These are phyloP conservation scores for Amborella trichopoda DNA, from an alignment of 164 flowering plant species.

Conservation along the genomic window DNA sequence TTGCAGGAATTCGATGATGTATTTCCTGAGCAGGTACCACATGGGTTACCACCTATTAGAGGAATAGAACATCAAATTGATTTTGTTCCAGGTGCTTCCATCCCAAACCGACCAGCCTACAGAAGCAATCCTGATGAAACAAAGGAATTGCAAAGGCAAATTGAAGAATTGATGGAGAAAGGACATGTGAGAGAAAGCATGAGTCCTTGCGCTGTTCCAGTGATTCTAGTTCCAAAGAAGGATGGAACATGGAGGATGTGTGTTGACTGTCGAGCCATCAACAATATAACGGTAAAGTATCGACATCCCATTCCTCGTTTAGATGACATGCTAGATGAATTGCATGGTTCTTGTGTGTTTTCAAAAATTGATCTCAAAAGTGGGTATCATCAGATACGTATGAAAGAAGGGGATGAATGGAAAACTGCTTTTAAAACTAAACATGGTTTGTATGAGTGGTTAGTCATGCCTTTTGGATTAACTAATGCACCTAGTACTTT, in stretches of 20 bases:
- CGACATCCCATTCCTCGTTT: background rate
- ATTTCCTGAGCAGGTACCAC: background rate
- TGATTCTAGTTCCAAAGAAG: background rate
- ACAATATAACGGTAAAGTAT: slow-evolving; percentile 3
- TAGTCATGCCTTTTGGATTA: too few species aligned
- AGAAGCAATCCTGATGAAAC: slow-evolving; percentile 2
- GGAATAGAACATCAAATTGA: slow-evolving; percentile 1
- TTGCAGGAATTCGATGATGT: background rate
- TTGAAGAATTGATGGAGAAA: background rate
- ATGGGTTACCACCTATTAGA: slow-evolving; percentile 3
- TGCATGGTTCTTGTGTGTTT: background rate
- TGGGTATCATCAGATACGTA: too few species aligned
- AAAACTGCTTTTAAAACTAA: slow-evolving; percentile 1
- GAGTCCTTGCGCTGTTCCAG: slow-evolving; percentile 1
- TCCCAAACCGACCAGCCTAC: slow-evolving; percentile 3
- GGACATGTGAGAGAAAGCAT: slow-evolving; percentile 6
- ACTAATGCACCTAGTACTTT: slow-evolving; percentile 3
- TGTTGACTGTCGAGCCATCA: background rate
- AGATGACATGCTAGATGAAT: slow-evolving; percentile 3
- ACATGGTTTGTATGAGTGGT: background rate
- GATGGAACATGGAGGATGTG: slow-evolving; percentile 3
- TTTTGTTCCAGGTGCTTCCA: background rate
- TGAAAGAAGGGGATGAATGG: slow-evolving; percentile 1
- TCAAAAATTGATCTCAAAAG: background rate
- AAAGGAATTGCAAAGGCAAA: slow-evolving; percentile 1